phyloP scores from a whole-genome alignment of 805 yeast species.

The Debaryomyces maramus region DNA sequence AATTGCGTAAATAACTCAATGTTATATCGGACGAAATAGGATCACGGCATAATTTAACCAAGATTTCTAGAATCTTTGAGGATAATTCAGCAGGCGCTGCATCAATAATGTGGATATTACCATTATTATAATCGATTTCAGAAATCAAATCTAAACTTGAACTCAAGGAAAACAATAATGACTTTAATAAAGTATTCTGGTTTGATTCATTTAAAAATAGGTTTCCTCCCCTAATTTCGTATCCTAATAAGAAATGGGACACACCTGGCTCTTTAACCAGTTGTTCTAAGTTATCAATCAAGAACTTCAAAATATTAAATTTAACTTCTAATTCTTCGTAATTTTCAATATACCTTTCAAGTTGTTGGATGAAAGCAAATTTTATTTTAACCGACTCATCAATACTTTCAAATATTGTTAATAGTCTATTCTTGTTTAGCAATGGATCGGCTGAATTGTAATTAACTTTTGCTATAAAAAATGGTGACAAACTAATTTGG shows the following conservation, averaged over 20 bases:
- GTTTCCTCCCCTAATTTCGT: slow-evolving; percentile 47
- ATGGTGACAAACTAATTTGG: slow-evolving; percentile 48
- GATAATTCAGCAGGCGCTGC: slow-evolving; percentile 59
- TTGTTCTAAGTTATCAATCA: slow-evolving; percentile 47
- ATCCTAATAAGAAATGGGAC: slow-evolving; percentile 80
- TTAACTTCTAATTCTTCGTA: slow-evolving; percentile 50
- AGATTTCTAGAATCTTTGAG: slow-evolving; percentile 56
- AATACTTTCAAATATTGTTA: slow-evolving; percentile 70
- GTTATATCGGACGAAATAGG: slow-evolving; percentile 53
- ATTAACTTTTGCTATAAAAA: slow-evolving; percentile 36
- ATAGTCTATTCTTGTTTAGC: slow-evolving; percentile 56
- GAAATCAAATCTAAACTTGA: slow-evolving; percentile 46
- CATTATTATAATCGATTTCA: slow-evolving; percentile 34
- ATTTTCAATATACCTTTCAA: slow-evolving; percentile 31
- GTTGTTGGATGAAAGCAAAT: slow-evolving; percentile 68
- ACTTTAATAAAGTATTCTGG: slow-evolving; percentile 57
- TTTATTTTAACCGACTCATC: slow-evolving; percentile 78
- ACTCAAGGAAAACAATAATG: slow-evolving; percentile 51
- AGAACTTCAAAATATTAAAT: slow-evolving; percentile 56
- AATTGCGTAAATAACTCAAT: slow-evolving; percentile 52
- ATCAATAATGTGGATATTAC: slow-evolving; percentile 40
- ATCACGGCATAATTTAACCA: slow-evolving; percentile 61
- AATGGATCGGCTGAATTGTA: slow-evolving; percentile 21
- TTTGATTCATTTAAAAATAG: slow-evolving; percentile 57
- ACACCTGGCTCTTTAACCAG: slow-evolving; percentile 48